Evolutionary conservation across 352 stramenopile genomes (phyloP), one percentile per base, ranked within the genome.

Genomic region (Pythium graminicola): DNA sequence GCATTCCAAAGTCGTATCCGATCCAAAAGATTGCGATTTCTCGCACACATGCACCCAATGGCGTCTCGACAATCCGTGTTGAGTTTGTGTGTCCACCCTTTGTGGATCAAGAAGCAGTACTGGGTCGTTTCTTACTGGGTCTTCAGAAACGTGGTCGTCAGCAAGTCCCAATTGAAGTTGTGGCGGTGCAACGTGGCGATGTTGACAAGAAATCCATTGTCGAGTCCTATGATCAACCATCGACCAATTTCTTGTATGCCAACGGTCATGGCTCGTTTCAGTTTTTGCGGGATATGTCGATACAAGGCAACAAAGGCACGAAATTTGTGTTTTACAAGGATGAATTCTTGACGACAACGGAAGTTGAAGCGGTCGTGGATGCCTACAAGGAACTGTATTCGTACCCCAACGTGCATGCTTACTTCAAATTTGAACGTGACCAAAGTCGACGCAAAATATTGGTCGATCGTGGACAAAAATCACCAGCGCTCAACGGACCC

Each of bases 271-370:
- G 83, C 1, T 92, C 81, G 27, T 90, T 94, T 40, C 83, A 91
- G 49, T 91, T 90, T 46, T 47, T 89, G 49, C 73, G 75, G 6
- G 77, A 85, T 50, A 60, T 64, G 22, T 70, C 67, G 9, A 69
- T 72, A 48, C 64, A 76, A 11, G 60, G 58, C 16, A 62, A 71
- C 55, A 50, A 47, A 4, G 61, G 67, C 26, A 64, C 70, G 49
- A 69, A 69, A 19, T 94, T 94, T 47, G 73, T 94, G 22, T 88
- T 92, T 27, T 94, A 89, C 62, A 94, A 91, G 54, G 83, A 94
- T 45, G 76, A 91, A n/a, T 81, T 65, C 22, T 41, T 94, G 13
- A 87, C 77, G 16, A 57, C 75, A 45, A 53, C 44, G 22, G 83
- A 94, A 54, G 70, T 92, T 23, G 67, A 87, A 36, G 83, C 83